Evolutionary conservation across 164 flowering plant genomes (phyloP), one percentile per base, ranked within the genome.

Genomic region (Umbilicus rupestris): DNA sequence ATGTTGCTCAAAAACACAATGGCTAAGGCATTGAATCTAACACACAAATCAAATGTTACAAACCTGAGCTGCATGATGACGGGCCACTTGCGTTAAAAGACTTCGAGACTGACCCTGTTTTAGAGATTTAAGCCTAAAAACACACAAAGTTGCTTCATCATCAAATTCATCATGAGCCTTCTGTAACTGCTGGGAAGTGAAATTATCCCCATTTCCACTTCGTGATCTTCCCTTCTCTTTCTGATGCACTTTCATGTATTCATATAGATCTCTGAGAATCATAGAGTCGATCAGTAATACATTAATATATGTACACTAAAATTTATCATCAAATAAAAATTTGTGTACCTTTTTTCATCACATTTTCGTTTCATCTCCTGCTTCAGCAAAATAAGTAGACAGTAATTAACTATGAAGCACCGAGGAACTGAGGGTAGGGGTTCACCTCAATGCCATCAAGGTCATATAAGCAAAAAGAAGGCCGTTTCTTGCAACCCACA

Each of bases 61-160:
- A 73, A 94, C 99, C 96, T 94, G 99, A 66, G 99, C 97, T 63
- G 94, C 93, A 81, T 94, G 96, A 75, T 94, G 99, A 46, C 99
- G 87, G 70, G 92, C 87, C 47, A 95, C 96, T 80, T 94, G 99
- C 24, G 96, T 94, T 42, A 94, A 79, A 75, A 94, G 90, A 72
- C 93, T 94, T 31, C 90, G 81, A 41, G 91, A 83, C 71, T 94
- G 99, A 26, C 97, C 99, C 77, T 85, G 86, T 76, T 87, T 91
- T 52, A 94, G 80, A 64, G 99, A 94, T 74, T 89, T 85, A 74
- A 92, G 75, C 37, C 97, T 89, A 64, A 94, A 94, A 64, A 87
- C 85, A 74, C 89, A 91, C 11, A 89, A 73, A 33, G 84, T 89
- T 63, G 94, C 94, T 73, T 88, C 94, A 64, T 88, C 96, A 33